phyloP scores from a whole-genome alignment of 495 filamentous ascomycete genomes.

The Aspergillus panamensis region DNA sequence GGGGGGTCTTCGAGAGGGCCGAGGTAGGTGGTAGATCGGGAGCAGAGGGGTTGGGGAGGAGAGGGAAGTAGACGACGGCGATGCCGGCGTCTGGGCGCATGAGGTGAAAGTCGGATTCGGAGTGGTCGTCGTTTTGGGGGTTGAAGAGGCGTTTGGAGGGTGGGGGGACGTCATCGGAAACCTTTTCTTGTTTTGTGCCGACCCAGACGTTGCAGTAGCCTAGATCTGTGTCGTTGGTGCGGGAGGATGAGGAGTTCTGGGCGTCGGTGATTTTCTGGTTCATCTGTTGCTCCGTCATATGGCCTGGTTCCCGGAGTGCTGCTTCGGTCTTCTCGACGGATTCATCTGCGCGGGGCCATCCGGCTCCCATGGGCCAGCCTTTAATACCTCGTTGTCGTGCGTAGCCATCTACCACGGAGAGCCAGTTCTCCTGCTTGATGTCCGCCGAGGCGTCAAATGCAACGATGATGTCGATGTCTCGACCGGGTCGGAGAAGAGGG shows the following conservation, averaged over 20 bases:
- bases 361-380: constrained; percentile 88
- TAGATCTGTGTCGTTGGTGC: constrained; percentile 47
- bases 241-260: constrained; percentile 45
- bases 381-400: constrained; percentile 81
- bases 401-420: constrained; percentile 88
- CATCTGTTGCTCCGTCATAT: constrained; percentile 54
- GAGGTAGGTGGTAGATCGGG: constrained; percentile 31
- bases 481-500: constrained; percentile 80
- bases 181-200: constrained; percentile 70
- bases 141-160: constrained; percentile 58
- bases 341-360: constrained; percentile 70
- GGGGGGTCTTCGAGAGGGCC: constrained; percentile 23
- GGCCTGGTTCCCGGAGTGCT: constrained; percentile 66
- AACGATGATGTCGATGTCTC: constrained; percentile 87
- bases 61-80: constrained; percentile 85
- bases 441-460: constrained; percentile 85
- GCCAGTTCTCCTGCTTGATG: constrained; percentile 86
- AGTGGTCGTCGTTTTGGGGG: constrained; percentile 27
- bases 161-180: constrained; percentile 58
- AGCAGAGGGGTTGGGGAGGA: constrained; percentile 67
- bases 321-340: constrained; percentile 52
- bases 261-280: constrained; percentile 62
- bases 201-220: constrained; percentile 96
- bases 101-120: constrained; percentile 67
- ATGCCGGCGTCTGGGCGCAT: constrained; percentile 78